phyloP scores from a whole-genome alignment of 331 rosid species.

The Phaseolus coccineus region DNA sequence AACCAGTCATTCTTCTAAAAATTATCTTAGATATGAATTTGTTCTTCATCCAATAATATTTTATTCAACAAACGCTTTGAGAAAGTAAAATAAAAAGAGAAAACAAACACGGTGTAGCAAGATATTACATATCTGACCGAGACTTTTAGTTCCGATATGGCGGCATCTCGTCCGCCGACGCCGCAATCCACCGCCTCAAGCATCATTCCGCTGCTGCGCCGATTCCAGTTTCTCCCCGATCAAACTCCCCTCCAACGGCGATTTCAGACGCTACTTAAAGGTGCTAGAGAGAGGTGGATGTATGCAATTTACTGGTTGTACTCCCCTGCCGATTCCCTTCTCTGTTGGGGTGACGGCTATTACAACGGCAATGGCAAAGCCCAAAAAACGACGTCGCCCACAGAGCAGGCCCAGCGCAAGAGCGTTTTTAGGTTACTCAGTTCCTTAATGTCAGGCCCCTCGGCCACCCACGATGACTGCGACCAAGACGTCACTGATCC shows the following conservation, averaged over 20 bases:
- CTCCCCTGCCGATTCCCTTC: constrained; percentile 44
- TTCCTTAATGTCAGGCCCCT: constrained; percentile 70
- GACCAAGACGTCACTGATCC: constrained; percentile 90
- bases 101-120: too few relatives aligned
- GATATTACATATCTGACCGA: too few relatives aligned
- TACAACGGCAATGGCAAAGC: constrained; percentile 55
- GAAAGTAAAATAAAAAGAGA: too few relatives aligned
- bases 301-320: constrained; percentile 95
- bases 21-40: too few relatives aligned
- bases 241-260: constrained; percentile 39
- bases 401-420: constrained; percentile 76
- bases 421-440: constrained; percentile 74
- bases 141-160: background rate
- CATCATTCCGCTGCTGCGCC: constrained; percentile 41
- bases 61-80: too few relatives aligned
- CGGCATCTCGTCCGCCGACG: constrained; percentile 57
- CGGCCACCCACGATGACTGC: constrained; percentile 54
- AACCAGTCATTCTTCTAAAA: too few relatives aligned
- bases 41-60: too few relatives aligned
- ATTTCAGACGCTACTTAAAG: constrained; percentile 78
- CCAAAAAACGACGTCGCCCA: constrained; percentile 36
- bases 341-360: constrained; percentile 90
- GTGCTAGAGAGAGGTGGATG: constrained; percentile 76
- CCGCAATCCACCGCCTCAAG: constrained; percentile 1
- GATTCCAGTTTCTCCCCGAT: constrained; percentile 15